These are phyloP conservation scores for Coemansia sp. DNA, from an alignment of 192 early-diverging fungal species.

Conservation along the genomic window DNA sequence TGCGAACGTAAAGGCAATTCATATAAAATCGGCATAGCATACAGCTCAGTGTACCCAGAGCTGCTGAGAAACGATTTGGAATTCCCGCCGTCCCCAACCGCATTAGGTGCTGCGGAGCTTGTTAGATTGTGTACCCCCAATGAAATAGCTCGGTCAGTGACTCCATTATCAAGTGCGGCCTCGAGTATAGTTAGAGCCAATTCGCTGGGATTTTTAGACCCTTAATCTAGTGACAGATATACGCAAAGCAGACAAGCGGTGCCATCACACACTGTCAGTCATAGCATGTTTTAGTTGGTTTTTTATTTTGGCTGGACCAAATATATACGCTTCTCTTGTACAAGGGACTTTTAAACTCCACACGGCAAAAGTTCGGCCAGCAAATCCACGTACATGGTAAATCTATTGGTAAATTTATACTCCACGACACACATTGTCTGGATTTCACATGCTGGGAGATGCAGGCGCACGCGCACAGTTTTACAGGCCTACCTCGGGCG, in stretches of 20 bases:
- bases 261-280: too few relatives aligned
- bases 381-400: background rate
- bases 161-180: background rate
- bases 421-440: background rate
- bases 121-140: background rate
- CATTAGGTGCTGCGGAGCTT: too few relatives aligned
- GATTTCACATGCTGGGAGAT: constrained; percentile 2
- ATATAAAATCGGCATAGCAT: background rate
- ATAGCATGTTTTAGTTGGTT: background rate
- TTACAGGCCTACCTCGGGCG: background rate
- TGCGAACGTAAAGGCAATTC: background rate
- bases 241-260: too few relatives aligned
- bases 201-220: too few relatives aligned
- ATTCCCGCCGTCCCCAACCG: background rate
- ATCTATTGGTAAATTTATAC: background rate
- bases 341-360: background rate
- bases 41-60: background rate
- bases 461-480: background rate
- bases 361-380: background rate
- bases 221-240: too few relatives aligned
- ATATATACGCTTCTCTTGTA: background rate
- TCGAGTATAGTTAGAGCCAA: background rate
- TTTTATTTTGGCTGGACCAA: background rate
- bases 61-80: background rate
- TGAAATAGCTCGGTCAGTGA: background rate